Conservation (phyloP, 2,329 filamentous ascomycete genomes). For the Bipolaris sorokiniana region DNA sequence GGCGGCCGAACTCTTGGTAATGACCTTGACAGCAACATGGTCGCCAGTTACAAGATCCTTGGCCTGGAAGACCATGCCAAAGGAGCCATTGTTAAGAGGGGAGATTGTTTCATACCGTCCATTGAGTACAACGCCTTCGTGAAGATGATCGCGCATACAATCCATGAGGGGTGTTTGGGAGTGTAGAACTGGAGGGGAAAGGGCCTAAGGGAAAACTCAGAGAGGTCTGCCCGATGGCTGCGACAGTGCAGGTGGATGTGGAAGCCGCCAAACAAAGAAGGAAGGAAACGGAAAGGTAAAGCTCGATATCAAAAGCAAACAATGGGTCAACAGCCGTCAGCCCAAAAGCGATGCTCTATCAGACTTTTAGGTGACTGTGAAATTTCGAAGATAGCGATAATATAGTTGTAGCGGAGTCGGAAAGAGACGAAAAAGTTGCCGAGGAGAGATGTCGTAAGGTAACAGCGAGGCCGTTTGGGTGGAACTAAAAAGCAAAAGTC, state of each 20-base stretch:
- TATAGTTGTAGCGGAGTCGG: conserved; percentile 39
- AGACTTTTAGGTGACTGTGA: conserved; percentile 45
- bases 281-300: conserved; percentile 27
- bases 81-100: conserved; percentile 97
- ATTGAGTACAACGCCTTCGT: conserved; percentile 78
- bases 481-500: conserved; percentile 39
- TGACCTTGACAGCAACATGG: conserved; percentile 92
- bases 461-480: conserved; percentile 36
- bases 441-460: conserved; percentile 39
- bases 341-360: conserved; percentile 48
- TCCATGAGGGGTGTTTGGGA: conserved; percentile 64
- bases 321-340: conserved; percentile 43
- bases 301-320: conserved; percentile 43
- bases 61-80: conserved; percentile 97
- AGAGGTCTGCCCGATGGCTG: conserved; percentile 43
- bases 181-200: conserved; percentile 24
- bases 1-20: conserved; percentile 78
- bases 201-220: conserved; percentile 43
- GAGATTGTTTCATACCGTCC: conserved; percentile 91
- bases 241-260: conserved; percentile 29
- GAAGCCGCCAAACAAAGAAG: conserved; percentile 24
- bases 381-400: conserved; percentile 45
- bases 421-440: conserved; percentile 20
- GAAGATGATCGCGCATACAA: conserved; percentile 84
- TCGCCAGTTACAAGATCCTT: conserved; percentile 77